Evolutionary conservation across 164 flowering plant genomes (phyloP).

Genomic region (Umbilicus rupestris): DNA sequence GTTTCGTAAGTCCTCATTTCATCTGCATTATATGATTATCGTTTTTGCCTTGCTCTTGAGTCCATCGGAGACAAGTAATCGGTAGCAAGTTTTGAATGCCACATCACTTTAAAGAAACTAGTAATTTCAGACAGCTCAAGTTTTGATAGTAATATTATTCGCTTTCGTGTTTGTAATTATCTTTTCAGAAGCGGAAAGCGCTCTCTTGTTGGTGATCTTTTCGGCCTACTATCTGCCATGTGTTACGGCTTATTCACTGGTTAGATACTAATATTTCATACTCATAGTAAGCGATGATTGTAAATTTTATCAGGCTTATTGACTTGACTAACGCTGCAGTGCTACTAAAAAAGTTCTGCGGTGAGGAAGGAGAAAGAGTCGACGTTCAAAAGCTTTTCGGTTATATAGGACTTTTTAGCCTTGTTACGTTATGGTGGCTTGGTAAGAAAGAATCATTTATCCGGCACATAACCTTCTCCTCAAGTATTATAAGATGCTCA

Average conservation of each 20-base stretch:
- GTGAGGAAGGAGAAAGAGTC: constrained; percentile 85
- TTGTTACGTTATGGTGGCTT: constrained; percentile 96
- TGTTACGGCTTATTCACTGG: constrained; percentile 92
- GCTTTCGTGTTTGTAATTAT: too few species aligned
- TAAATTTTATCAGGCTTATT: not conserved
- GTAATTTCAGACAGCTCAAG: too few species aligned
- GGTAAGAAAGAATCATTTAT: constrained; percentile 42
- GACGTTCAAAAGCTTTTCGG: constrained; percentile 97
- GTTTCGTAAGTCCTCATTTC: constrained; percentile 34
- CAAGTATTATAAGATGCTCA: not conserved
- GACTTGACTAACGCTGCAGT: constrained; percentile 33
- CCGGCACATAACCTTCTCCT: not conserved
- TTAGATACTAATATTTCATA: constrained; percentile 14
- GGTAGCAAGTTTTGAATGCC: not conserved
- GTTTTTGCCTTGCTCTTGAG: not conserved
- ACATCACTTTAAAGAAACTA: not conserved
- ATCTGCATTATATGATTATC: not conserved
- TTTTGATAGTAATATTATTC: too few species aligned
- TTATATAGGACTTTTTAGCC: constrained; percentile 87
- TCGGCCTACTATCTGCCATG: constrained; percentile 93
- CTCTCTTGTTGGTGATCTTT: constrained; percentile 92
- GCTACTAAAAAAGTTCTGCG: constrained; percentile 82
- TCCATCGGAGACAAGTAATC: too few species aligned
- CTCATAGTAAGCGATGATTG: not conserved
- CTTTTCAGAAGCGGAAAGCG: constrained; percentile 66